These are phyloP conservation scores for Asterionellopsis glacialis DNA, from an alignment of 108 stramenopile species.

Conservation along the genomic window DNA sequence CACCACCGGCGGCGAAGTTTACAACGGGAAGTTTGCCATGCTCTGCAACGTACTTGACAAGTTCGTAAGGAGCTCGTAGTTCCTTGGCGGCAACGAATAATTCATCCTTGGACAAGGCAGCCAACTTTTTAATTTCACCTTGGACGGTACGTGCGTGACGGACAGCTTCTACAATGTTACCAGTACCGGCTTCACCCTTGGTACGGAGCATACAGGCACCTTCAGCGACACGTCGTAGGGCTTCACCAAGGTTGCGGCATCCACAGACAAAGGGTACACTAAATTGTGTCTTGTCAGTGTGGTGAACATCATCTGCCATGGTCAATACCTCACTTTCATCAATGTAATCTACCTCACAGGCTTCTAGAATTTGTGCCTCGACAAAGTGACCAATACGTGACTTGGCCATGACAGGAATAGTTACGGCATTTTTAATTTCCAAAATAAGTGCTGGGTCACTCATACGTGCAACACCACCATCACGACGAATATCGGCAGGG, in stretches of 20 bases:
- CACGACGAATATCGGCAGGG: conserved; percentile 97
- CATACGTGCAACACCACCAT: conserved; percentile 99
- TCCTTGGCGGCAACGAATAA: conserved; percentile 97
- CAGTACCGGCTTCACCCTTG: conserved; percentile 99
- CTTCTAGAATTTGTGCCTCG: conserved; percentile 98
- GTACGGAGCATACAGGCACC: conserved; percentile 99
- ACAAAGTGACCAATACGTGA: conserved; percentile 99
- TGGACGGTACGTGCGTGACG: conserved; percentile 94
- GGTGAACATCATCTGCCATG: conserved; percentile 99
- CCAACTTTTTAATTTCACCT: conserved; percentile 77
- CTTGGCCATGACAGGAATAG: conserved; percentile 99
- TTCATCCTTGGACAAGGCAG: conserved; percentile 92
- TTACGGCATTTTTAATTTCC: conserved; percentile 98
- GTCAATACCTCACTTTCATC: conserved; percentile 98
- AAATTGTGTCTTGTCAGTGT: conserved; percentile 97
- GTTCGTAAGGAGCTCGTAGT: conserved; percentile 89
- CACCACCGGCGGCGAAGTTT: conserved; percentile 99
- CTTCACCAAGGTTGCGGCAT: conserved; percentile 98
- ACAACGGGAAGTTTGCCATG: conserved; percentile 95
- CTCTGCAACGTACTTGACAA: conserved; percentile 88
- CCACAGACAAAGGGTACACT: conserved; percentile 99
- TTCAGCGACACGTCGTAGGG: conserved; percentile 94
- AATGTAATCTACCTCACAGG: conserved; percentile 98
- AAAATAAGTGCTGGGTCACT: conserved; percentile 95
- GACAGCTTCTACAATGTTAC: conserved; percentile 98